Evolutionary conservation across 257 asterid species (phyloP), one percentile per base, ranked within the genome.

Genomic region (Ehretia macrophylla): DNA sequence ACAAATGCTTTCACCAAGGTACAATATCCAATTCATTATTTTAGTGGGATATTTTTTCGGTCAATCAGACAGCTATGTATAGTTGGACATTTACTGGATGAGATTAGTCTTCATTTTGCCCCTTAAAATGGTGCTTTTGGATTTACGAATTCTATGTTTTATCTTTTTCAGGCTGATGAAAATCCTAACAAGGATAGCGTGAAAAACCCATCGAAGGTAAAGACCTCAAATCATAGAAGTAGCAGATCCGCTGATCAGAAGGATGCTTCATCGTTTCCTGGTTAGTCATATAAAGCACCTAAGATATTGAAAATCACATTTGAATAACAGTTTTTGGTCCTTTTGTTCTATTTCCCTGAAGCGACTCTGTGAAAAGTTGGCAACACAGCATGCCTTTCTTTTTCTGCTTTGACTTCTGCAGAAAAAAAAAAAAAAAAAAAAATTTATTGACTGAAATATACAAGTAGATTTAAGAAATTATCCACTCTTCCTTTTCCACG

Each of bases 1-100:
- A 71, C 81, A 40, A 84, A 85, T 66, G 70, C 66, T 62, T 22
- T 78, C 11, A 38, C 42, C 62, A 78, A 70, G 90, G 95, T 85
- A 54, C 19, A 59, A 14, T 32, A 40, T 59, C 14, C 12, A 14
- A 44, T 40, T 50, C 20, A 8, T 47, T 9, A 11, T 17, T 40
- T n/a, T 17, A 19, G 11, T 19, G 0, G 21, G 48, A 14, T 52
- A 35, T 13, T 23, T 39, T n/a, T n/a, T 52, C 51, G 45, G 10
- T 32, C 48, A 39, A 44, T 11, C 22, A 11, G 56, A n/a, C 51
- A 19, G 48, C 46, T 23, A 6, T 13, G 20, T 13, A 46, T 35
- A n/a, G 27, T 22, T 23, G 19, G 20, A n/a, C 22, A 23, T 45
- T 39, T 27, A 27, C 16, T 14, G 14, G 39, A 53, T 45, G 14